These are phyloP conservation scores for Pleurostoma richardsiae DNA, from an alignment of 2,329 filamentous ascomycete species.

Conservation along the genomic window DNA sequence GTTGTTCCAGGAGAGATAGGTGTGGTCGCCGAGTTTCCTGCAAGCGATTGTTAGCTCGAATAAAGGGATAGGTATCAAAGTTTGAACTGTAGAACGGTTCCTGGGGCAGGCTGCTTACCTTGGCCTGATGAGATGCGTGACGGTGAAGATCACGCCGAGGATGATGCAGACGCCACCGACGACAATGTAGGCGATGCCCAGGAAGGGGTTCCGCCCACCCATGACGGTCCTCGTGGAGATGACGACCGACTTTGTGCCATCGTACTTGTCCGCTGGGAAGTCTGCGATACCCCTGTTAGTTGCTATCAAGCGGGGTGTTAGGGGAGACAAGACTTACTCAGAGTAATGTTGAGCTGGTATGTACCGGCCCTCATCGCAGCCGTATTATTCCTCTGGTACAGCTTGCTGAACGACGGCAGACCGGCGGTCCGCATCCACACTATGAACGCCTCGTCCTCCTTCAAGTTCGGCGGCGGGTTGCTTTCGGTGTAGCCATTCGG, in stretches of 20 bases:
- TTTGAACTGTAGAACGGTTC: too few relatives aligned
- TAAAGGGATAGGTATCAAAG: not conserved
- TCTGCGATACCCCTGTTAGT: conserved; percentile 41
- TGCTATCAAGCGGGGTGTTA: not conserved
- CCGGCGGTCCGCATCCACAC: conserved; percentile 99
- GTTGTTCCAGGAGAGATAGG: conserved; percentile 92
- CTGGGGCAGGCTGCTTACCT: conserved; percentile 49
- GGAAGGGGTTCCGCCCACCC: conserved; percentile 90
- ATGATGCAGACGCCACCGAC: conserved; percentile 91
- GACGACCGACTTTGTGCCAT: conserved; percentile 84
- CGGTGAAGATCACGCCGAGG: conserved; percentile 81
- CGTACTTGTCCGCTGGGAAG: conserved; percentile 74
- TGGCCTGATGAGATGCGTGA: conserved; percentile 86
- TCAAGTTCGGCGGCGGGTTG: conserved; percentile 65
- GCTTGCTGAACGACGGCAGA: conserved; percentile 89
- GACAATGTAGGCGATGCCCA: conserved; percentile 93
- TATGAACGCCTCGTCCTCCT: conserved; percentile 79
- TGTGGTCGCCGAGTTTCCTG: conserved; percentile 96
- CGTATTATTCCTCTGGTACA: conserved; percentile 77
- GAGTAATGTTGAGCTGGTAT: conserved; percentile 72
- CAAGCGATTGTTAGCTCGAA: conserved; percentile 6
- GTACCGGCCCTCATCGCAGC: conserved; percentile 61
- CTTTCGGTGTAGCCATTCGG: conserved; percentile 63
- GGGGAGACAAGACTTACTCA: conserved; percentile 55
- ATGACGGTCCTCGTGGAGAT: conserved; percentile 88